These are phyloP conservation scores for Recurvomyces mirabilis DNA, from an alignment of 495 filamentous ascomycete genomes.

Conservation along the genomic window DNA sequence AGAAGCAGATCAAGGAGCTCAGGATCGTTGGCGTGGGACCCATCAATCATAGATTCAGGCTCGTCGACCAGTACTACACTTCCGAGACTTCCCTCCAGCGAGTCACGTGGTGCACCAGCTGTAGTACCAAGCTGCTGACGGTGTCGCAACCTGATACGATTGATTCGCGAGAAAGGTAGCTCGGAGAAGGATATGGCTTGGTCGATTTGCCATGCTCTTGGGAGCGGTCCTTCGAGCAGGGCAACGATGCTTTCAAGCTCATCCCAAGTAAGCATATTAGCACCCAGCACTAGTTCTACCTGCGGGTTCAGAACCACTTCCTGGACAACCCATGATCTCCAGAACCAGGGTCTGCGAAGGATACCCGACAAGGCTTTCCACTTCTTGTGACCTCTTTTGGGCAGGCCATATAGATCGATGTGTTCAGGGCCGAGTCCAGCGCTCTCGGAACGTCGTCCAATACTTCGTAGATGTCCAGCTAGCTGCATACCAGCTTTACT, in stretches of 20 bases:
- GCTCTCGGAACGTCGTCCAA: not conserved
- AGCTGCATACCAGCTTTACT: conserved; percentile 11
- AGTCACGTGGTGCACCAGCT: too few relatives aligned
- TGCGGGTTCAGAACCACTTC: conserved; percentile 20
- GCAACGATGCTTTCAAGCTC: conserved; percentile 12
- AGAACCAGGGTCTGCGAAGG: conserved; percentile 19
- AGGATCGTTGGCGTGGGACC: conserved; percentile 10
- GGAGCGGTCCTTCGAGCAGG: conserved; percentile 15
- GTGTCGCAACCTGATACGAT: conserved; percentile 17
- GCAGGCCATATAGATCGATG: conserved; percentile 7
- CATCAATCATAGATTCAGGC: not conserved
- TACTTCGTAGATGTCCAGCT: conserved; percentile 2
- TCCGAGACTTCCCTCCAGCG: too few relatives aligned
- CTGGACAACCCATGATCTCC: conserved; percentile 20
- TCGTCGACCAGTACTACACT: not conserved
- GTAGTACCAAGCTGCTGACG: conserved; percentile 6
- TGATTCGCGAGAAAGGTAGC: conserved; percentile 20
- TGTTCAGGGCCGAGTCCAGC: not conserved
- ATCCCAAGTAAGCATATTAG: conserved; percentile 13
- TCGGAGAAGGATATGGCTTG: conserved; percentile 10
- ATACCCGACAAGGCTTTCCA: conserved; percentile 15
- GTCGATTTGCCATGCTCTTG: conserved; percentile 12
- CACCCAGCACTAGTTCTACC: conserved; percentile 16
- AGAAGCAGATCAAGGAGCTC: conserved; percentile 19
- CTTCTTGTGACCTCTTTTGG: conserved; percentile 7